Evolutionary conservation across 129 eudicot species (phyloP).

Genomic region (Chrysanthemum seticuspe): DNA sequence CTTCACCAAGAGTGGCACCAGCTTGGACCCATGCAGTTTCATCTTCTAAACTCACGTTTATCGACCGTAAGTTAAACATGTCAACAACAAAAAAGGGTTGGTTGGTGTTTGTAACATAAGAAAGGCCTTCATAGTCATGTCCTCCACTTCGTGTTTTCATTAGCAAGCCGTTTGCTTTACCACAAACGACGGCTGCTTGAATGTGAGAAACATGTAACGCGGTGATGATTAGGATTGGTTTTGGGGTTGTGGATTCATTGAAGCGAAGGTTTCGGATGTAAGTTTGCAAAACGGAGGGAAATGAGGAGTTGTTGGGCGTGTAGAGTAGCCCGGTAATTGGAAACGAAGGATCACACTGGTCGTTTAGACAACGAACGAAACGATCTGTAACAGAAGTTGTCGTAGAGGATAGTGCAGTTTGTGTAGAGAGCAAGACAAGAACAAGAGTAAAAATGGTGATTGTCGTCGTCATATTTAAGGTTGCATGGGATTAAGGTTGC

Average conservation of each 20-base stretch:
- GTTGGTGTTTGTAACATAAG: constrained; percentile 32
- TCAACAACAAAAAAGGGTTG: constrained; percentile 41
- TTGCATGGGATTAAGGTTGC: neutral
- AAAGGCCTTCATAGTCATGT: constrained; percentile 51
- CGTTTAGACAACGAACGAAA: constrained; percentile 37
- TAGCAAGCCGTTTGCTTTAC: constrained; percentile 20
- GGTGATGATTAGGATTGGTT: constrained; percentile 37
- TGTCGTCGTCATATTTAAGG: neutral
- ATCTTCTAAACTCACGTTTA: constrained; percentile 18
- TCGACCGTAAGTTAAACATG: constrained; percentile 32
- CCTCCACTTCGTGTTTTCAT: constrained; percentile 50
- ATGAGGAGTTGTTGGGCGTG: constrained; percentile 36
- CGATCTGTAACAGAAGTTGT: neutral
- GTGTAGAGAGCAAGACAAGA: constrained; percentile 21
- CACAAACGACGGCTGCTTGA: constrained; percentile 32
- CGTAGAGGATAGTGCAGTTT: constrained; percentile 14
- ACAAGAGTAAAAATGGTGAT: constrained; percentile 16
- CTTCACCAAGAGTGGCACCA: constrained; percentile 49
- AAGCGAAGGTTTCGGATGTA: constrained; percentile 45
- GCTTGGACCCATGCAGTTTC: constrained; percentile 48
- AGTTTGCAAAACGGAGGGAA: constrained; percentile 18
- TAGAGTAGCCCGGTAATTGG: constrained; percentile 28
- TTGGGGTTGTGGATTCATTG: constrained; percentile 29
- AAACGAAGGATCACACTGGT: constrained; percentile 20
- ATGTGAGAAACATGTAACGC: constrained; percentile 39